Evolutionary conservation across 2,329 filamentous ascomycete species (phyloP), one percentile per base, ranked within the genome.

Genomic region (Talaromyces sp.): DNA sequence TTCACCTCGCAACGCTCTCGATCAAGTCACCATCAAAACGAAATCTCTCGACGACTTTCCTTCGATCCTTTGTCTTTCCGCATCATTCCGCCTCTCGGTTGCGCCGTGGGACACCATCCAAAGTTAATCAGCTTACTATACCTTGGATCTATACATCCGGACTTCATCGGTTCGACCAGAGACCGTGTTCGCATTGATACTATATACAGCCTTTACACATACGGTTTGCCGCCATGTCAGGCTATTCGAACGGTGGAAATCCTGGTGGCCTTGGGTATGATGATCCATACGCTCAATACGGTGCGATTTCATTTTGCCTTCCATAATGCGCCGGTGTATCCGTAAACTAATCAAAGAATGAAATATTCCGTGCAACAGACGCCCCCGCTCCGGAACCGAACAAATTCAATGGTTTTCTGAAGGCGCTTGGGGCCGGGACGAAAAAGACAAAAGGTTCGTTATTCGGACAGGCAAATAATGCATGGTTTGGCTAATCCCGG

Each of bases 401-500:
- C 21, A 64, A 59, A 62, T n/a, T 44, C 6, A 86, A 84, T 65
- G 80, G 80, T 18, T 88, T 77, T 90, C 65, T 83, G 90, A 75
- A 92, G 87, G 75, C 86, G 78, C 68, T 80, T 80, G 58, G 89
- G 21, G 69, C 91, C 62, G 52, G 42, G 12, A 95, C 92, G 79
- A 91, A 88, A 72, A 85, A 84, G 12, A 92, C 89, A n/a, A 83
- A 89, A 83, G 89, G 90, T 91, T 77, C 70, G 75, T 66, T 42
- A 18, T 56, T 35, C 35, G 11, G 37, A 31, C 28, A 44, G n/a
- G 37, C 23, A 40, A 28, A 31, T 18, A 33, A 33, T 40, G 6
- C 14, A 14, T 25, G 21, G 11, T 3, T 31, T 50, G 42, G 18
- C 42, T 64, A 52, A 59, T 52, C 14, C 2, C 2, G 11, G 54